Conservation (phyloP, 2,329 filamentous ascomycete genomes). For the Colletotrichum godetiae region DNA sequence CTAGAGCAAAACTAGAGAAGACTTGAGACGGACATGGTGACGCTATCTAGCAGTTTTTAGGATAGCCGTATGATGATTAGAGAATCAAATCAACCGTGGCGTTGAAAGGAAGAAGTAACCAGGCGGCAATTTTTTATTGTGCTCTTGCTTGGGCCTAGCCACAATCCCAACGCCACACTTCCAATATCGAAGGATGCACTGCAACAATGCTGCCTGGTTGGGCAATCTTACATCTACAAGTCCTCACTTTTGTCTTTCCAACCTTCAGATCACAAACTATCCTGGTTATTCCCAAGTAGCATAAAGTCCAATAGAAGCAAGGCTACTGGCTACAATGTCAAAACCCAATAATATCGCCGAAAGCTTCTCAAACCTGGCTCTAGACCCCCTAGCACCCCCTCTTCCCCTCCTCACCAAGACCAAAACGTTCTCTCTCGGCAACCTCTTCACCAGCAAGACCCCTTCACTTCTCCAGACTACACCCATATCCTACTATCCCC, state of each 20-base stretch:
- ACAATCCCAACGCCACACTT: not conserved
- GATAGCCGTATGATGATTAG: too few relatives aligned
- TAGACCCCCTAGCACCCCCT: not conserved
- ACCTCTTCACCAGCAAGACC: not conserved
- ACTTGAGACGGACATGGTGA: too few relatives aligned
- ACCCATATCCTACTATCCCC: not conserved
- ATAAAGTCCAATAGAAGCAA: too few relatives aligned
- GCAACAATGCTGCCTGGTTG: not conserved
- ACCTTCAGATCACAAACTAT: too few relatives aligned
- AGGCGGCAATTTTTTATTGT: too few relatives aligned
- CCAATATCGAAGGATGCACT: not conserved
- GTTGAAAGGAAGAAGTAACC: too few relatives aligned
- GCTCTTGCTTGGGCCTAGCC: not conserved
- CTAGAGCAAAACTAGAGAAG: too few relatives aligned
- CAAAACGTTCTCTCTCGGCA: not conserved
- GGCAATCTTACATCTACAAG: not conserved
- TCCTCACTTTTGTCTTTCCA: not conserved
- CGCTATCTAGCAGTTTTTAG: too few relatives aligned
- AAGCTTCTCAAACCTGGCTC: not conserved
- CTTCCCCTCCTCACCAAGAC: not conserved
- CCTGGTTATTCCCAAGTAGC: too few relatives aligned
- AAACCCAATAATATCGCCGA: too few relatives aligned
- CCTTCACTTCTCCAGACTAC: not conserved
- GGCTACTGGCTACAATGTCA: too few relatives aligned
- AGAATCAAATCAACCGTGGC: too few relatives aligned